phyloP scores from a whole-genome alignment of 345 rosid genomes.

The Populus pruinosa region DNA sequence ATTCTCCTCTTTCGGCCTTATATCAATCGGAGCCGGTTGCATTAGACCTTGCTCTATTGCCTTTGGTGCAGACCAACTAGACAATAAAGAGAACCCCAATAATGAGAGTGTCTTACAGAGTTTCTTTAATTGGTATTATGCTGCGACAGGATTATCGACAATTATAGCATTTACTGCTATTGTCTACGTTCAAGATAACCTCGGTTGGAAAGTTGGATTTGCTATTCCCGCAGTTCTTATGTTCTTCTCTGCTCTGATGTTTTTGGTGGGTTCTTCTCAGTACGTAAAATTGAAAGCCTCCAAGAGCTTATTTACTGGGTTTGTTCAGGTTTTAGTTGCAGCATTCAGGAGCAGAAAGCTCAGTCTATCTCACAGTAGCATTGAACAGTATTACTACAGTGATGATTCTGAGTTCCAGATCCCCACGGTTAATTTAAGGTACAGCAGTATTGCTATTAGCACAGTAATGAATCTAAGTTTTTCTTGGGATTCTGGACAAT shows the following conservation, averaged over 20 bases:
- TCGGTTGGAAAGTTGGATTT: background rate
- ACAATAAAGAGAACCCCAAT: background rate
- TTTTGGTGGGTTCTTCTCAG: background rate
- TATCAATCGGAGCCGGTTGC: slow-evolving; percentile 31
- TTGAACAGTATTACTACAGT: background rate
- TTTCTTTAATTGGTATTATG: background rate
- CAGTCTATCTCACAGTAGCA: background rate
- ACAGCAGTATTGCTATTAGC: background rate
- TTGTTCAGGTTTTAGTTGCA: background rate
- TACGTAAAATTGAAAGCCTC: background rate
- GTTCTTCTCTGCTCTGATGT: background rate
- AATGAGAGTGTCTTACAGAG: background rate
- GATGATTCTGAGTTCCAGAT: background rate
- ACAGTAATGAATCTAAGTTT: background rate
- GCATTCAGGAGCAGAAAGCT: background rate
- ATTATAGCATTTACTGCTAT: background rate
- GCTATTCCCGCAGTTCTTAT: background rate
- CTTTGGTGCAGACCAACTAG: slow-evolving; percentile 37
- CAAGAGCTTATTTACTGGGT: background rate
- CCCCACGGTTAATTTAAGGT: background rate
- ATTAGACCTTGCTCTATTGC: slow-evolving; percentile 33
- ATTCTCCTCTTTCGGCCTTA: slow-evolving; percentile 26
- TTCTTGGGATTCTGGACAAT: background rate
- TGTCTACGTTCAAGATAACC: background rate
- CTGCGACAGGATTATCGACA: background rate